Evolutionary conservation across 176 grass and related monocot species (phyloP).

Genomic region (Zizania latifolia): DNA sequence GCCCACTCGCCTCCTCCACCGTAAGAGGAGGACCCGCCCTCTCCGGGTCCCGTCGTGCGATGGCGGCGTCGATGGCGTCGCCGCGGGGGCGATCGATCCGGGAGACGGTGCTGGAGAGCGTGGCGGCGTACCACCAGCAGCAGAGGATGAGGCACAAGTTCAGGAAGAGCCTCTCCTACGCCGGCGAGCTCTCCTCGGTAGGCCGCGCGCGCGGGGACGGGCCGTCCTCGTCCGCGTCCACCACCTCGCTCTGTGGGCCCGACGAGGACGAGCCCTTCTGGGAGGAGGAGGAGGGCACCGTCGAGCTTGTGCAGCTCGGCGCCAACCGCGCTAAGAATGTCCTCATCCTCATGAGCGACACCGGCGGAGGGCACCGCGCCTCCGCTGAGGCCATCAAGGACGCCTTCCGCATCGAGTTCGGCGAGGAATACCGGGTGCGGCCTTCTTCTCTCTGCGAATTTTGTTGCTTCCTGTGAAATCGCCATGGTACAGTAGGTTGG

Average conservation of each 20-base stretch:
- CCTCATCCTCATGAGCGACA: slow-evolving; percentile 97
- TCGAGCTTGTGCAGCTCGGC: slow-evolving; percentile 88
- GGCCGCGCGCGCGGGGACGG: not conserved
- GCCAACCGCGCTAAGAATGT: slow-evolving; percentile 90
- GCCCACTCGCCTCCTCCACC: not conserved
- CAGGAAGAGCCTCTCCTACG: slow-evolving; percentile 59
- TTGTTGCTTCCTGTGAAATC: not conserved
- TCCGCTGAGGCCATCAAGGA: slow-evolving; percentile 95
- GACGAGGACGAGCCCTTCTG: slow-evolving; percentile 79
- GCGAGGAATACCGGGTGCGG: slow-evolving; percentile 71
- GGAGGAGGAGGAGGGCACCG: slow-evolving; percentile 95
- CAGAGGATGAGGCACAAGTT: slow-evolving; percentile 48
- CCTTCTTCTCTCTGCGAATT: not conserved
- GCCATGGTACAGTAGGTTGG: not conserved
- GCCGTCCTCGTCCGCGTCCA: slow-evolving; percentile 4
- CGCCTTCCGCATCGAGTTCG: slow-evolving; percentile 89
- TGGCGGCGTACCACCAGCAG: slow-evolving; percentile 73
- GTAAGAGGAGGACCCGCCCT: too few species aligned
- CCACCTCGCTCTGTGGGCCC: slow-evolving; percentile 25
- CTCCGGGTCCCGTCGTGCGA: too few species aligned
- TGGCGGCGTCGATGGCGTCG: slow-evolving; percentile 61
- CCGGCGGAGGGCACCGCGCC: slow-evolving; percentile 78
- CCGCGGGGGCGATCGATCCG: slow-evolving; percentile 63
- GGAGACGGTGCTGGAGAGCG: slow-evolving; percentile 77
- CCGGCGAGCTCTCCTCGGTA: slow-evolving; percentile 40